phyloP scores from a whole-genome alignment of 148 eudicot genomes.

The Pouteria glomerata region DNA sequence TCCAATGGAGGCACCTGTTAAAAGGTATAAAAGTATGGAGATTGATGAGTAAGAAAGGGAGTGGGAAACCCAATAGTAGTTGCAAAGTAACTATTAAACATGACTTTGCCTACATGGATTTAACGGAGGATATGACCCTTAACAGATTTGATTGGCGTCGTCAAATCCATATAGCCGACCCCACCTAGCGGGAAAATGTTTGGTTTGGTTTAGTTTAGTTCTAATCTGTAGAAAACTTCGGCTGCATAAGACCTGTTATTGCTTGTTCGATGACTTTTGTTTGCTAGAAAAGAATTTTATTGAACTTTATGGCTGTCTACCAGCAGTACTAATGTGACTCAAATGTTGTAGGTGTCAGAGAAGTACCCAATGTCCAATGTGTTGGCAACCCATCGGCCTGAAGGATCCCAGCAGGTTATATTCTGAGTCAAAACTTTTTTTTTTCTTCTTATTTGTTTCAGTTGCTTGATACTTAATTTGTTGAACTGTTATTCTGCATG shows the following conservation, averaged over 20 bases:
- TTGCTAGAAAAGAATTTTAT: neutral
- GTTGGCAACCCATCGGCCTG: slow-evolving; percentile 90
- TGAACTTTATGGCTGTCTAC: neutral
- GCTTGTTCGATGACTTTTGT: neutral
- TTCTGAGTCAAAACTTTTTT: neutral
- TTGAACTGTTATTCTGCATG: neutral
- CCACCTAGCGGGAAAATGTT: too few relatives aligned
- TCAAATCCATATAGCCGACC: too few relatives aligned
- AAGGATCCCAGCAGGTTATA: slow-evolving; percentile 78
- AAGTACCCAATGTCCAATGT: slow-evolving; percentile 98
- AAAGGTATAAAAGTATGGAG: too few relatives aligned
- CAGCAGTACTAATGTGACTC: neutral
- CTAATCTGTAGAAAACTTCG: neutral
- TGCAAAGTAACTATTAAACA: too few relatives aligned
- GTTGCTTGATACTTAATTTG: slow-evolving; percentile 3
- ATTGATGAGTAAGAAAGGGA: too few relatives aligned
- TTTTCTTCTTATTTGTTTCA: neutral
- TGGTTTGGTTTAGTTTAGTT: too few relatives aligned
- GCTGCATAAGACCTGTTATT: neutral
- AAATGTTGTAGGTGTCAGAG: slow-evolving; percentile 77
- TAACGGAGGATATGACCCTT: too few relatives aligned
- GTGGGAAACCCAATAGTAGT: too few relatives aligned
- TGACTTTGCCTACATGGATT: too few relatives aligned
- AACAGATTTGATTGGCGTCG: too few relatives aligned
- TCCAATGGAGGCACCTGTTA: too few relatives aligned